A percentile compares a stretch with the other conserved stretches of the same genome.
These are phyloP conservation scores for Penicillium hordei DNA, from an alignment of 2,329 filamentous ascomycete genomes.

Conservation along the genomic window DNA sequence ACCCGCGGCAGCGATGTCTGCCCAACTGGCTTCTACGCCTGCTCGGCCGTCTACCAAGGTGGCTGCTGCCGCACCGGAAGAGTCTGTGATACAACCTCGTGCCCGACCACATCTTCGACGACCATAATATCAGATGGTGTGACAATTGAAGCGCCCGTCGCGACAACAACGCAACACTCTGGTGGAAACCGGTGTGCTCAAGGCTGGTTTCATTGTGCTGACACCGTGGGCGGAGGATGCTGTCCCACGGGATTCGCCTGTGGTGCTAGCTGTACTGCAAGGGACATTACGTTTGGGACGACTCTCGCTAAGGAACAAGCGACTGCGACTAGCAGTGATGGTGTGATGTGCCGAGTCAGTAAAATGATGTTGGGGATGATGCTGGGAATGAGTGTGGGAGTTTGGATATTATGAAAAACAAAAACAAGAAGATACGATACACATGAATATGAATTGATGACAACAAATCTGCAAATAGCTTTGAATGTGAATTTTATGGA, in stretches of 20 bases:
- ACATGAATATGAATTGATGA: neutral
- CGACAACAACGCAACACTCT: conserved; percentile 42
- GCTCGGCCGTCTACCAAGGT: conserved; percentile 73
- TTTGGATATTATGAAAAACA: neutral
- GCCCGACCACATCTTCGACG: conserved; percentile 66
- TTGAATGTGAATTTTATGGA: conserved; percentile 2
- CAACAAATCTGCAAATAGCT: neutral
- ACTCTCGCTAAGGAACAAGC: conserved; percentile 46
- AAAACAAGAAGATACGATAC: neutral
- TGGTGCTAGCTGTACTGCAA: conserved; percentile 69
- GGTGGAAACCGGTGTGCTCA: conserved; percentile 59
- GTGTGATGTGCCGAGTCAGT: neutral
- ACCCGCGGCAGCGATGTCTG: conserved; percentile 53
- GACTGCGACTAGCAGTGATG: conserved; percentile 7
- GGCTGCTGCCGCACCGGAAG: conserved; percentile 88
- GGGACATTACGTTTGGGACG: conserved; percentile 52
- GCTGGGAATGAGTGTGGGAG: conserved; percentile 7
- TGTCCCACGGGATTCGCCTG: conserved; percentile 78
- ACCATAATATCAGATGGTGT: conserved; percentile 64
- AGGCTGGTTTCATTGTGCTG: conserved; percentile 76
- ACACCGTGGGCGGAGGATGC: conserved; percentile 70
- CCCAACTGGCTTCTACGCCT: conserved; percentile 89
- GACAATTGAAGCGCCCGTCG: conserved; percentile 67
- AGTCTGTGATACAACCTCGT: conserved; percentile 78
- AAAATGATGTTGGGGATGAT: neutral